Base-by-base conservation (phyloP, 192 early-diverging fungal genomes). In the Rhizoclosmatium sp. region DNA sequence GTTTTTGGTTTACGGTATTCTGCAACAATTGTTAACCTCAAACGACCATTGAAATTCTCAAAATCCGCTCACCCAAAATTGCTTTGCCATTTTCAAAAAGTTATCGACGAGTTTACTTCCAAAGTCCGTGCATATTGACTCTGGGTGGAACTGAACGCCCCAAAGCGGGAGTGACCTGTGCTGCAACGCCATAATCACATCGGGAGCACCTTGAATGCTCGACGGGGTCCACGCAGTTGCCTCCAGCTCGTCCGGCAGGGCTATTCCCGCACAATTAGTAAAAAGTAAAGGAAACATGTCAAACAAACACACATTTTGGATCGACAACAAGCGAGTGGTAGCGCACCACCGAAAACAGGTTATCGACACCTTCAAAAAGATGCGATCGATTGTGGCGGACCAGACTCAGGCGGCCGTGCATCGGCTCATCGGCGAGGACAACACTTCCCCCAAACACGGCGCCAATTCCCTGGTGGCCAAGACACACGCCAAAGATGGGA, bases 141-240 rank as follows among this genome's bases (percentile, higher is more conserved):
- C 97, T 5, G 97, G 97, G 76, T 99, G 97, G 80, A 98, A 98
- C 75, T 99, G 97, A 49, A 99, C 94, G 9, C 95, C 94, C 84
- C 91, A 95, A 9, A 97, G 82, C 44, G 95, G 95, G 21, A 86
- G 80, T 1, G 56, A 69, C 21, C 66, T 82, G 83, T 97, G 96
- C 64, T 88, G 80, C 47, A 99, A 80, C 1, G 89, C 96, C 96
- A 97, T 96, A 12, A 99, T 87, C 2, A 82, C 81, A 14, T 87
- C 69, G 2, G 59, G 67, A 3, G 70, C 78, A n/a, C 60, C 51
- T 2, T 46, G 44, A 4, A 83, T 79, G 3, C 49, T 23, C 16
- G 70, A 72, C 56, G 21, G 4, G 44, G 85, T 91, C 86, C 87
- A 93, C 9, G 93, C 95, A 4, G 87, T 93, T 2, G 89, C 68